Evolutionary conservation across 345 rosid species (phyloP).

Genomic region (Pseudoturritis turrita): DNA sequence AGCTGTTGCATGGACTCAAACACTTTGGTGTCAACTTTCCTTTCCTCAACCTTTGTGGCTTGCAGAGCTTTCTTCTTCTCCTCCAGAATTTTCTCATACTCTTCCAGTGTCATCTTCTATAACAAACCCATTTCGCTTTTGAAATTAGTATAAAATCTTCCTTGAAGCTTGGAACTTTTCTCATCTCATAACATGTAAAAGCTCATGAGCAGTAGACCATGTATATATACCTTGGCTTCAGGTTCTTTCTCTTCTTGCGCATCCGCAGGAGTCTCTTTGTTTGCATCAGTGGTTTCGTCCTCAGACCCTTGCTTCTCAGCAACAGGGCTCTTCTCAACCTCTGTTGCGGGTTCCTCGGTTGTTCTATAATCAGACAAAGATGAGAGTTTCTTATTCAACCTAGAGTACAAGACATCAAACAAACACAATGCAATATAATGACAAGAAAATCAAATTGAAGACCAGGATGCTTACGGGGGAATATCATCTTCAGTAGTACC

Average conservation of each 20-base stretch:
- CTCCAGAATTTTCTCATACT: slow-evolving; percentile 70
- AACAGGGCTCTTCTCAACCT: slow-evolving; percentile 48
- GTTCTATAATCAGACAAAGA: slow-evolving; percentile 34
- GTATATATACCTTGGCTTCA: slow-evolving; percentile 51
- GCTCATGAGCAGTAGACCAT: neutral
- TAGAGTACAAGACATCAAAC: neutral
- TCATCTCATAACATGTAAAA: neutral
- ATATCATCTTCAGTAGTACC: slow-evolving; percentile 73
- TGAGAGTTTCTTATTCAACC: neutral
- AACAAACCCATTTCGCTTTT: neutral
- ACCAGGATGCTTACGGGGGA: slow-evolving; percentile 46
- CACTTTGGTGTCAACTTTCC: slow-evolving; percentile 63
- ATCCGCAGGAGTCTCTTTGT: slow-evolving; percentile 33
- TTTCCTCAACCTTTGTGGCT: slow-evolving; percentile 51
- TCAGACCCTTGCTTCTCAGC: slow-evolving; percentile 63
- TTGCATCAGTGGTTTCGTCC: slow-evolving; percentile 51
- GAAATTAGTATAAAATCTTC: neutral
- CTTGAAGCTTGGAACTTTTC: neutral
- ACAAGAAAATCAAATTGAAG: neutral
- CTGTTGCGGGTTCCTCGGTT: slow-evolving; percentile 53
- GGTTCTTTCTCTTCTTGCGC: slow-evolving; percentile 43
- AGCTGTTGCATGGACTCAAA: slow-evolving; percentile 71
- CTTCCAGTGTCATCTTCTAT: slow-evolving; percentile 90
- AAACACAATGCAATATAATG: neutral
- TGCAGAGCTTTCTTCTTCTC: slow-evolving; percentile 66